Evolutionary conservation across 352 stramenopile genomes (phyloP).

Genomic region (Globisporangium parvum): DNA sequence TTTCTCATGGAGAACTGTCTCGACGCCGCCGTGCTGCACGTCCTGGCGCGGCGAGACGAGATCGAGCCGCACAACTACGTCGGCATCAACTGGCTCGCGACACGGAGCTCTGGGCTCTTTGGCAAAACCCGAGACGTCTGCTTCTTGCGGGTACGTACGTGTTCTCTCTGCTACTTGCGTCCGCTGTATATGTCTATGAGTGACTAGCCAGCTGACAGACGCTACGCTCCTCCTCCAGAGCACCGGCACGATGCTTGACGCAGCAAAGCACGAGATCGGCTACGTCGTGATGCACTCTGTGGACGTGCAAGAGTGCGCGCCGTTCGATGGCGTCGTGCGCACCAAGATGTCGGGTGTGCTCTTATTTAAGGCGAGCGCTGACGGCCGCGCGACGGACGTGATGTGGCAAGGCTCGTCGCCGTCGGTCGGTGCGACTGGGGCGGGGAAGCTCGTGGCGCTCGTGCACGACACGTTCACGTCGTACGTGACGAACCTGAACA

Average conservation of each 20-base stretch:
- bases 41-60: slow-evolving; percentile 30
- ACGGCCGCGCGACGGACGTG: slow-evolving; percentile 32
- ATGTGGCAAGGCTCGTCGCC: slow-evolving; percentile 55
- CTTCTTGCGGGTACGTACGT: slow-evolving; percentile 33
- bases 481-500: slow-evolving; percentile 45
- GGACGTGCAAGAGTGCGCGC: slow-evolving; percentile 41
- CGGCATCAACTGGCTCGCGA: slow-evolving; percentile 62
- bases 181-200: not conserved
- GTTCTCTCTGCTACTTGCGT: not conserved
- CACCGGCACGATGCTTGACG: slow-evolving; percentile 40
- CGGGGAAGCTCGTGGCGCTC: slow-evolving; percentile 33
- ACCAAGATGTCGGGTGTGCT: slow-evolving; percentile 48
- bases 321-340: slow-evolving; percentile 52
- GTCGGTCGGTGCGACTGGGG: slow-evolving; percentile 30
- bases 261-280: slow-evolving; percentile 35
- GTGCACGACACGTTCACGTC: slow-evolving; percentile 59
- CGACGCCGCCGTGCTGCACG: slow-evolving; percentile 54
- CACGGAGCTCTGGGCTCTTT: slow-evolving; percentile 38
- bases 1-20: slow-evolving; percentile 56
- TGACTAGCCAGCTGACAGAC: not conserved
- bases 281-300: slow-evolving; percentile 57
- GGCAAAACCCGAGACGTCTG: slow-evolving; percentile 56
- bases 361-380: slow-evolving; percentile 47
- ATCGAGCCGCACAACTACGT: slow-evolving; percentile 47
- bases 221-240: slow-evolving; percentile 15